These are phyloP conservation scores for Annulohypoxylon nitens DNA, from an alignment of 495 filamentous ascomycete genomes.

Conservation along the genomic window DNA sequence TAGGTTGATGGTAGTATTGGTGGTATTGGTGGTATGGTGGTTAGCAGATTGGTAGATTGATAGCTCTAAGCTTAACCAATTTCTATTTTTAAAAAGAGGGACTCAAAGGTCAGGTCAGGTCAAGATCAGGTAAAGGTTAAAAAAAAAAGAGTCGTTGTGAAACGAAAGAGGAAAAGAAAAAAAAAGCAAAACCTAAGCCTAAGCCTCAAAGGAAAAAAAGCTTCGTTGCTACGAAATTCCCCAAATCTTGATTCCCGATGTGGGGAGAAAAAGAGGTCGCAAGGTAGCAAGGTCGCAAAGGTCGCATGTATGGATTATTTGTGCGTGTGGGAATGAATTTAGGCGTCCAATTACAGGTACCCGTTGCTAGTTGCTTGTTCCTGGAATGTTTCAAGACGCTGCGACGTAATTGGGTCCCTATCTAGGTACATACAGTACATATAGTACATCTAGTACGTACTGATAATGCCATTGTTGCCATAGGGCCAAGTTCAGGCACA, in stretches of 20 bases:
- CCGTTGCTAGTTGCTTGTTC: conserved; percentile 35
- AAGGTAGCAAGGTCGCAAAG: conserved; percentile 12
- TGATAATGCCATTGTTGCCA: conserved; percentile 32
- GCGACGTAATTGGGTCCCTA: conserved; percentile 27
- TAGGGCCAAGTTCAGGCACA: conserved; percentile 40
- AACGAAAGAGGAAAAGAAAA: neutral
- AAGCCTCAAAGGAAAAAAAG: conserved; percentile 9
- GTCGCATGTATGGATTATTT: conserved; percentile 8
- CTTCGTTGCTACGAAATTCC: conserved; percentile 29
- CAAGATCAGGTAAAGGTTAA: neutral
- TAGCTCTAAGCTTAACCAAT: conserved; percentile 1
- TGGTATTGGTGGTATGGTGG: too few species aligned
- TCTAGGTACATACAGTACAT: neutral
- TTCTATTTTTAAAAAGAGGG: conserved; percentile 30
- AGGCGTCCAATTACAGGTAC: conserved; percentile 43
- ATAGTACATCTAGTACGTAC: neutral
- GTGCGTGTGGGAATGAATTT: conserved; percentile 38
- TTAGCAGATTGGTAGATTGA: neutral
- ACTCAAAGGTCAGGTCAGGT: conserved; percentile 39
- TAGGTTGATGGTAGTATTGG: too few species aligned
- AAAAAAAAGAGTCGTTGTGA: neutral
- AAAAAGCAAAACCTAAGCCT: conserved; percentile 1
- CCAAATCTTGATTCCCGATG: conserved; percentile 38
- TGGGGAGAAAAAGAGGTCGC: conserved; percentile 27
- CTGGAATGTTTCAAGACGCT: conserved; percentile 48